phyloP scores from a whole-genome alignment of 805 yeast genomes.

The Komagataella kurtzmanii region DNA sequence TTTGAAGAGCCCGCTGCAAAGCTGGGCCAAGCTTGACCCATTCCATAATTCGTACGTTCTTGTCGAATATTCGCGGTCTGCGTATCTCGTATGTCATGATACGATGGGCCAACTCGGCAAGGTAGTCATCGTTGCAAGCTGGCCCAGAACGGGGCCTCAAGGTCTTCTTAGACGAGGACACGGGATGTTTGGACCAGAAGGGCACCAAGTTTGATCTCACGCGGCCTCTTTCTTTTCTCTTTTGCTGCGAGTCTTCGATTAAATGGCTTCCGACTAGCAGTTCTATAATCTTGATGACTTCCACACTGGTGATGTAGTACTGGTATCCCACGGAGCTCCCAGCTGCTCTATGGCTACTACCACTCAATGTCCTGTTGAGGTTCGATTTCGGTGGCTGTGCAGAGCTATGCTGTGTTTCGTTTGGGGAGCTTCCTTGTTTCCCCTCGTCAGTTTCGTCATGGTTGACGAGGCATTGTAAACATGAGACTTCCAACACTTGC shows the following conservation, averaged over 20 bases:
- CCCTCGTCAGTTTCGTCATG: slow-evolving; percentile 13
- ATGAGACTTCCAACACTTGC: slow-evolving; percentile 45
- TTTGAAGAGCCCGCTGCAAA: slow-evolving; percentile 47
- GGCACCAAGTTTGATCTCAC: slow-evolving; percentile 54
- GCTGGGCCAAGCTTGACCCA: slow-evolving; percentile 53
- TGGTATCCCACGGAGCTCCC: slow-evolving; percentile 8
- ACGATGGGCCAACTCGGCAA: slow-evolving; percentile 45
- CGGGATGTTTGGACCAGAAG: slow-evolving; percentile 51
- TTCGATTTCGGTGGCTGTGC: neutral
- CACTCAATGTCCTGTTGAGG: slow-evolving; percentile 1
- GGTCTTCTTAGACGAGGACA: slow-evolving; percentile 25
- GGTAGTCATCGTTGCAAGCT: slow-evolving; percentile 15
- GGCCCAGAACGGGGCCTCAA: slow-evolving; percentile 5
- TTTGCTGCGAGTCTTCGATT: slow-evolving; percentile 29
- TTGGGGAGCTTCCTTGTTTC: slow-evolving; percentile 5
- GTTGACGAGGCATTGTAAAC: slow-evolving; percentile 32
- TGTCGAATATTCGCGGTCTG: slow-evolving; percentile 58
- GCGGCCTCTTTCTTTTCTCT: slow-evolving; percentile 53
- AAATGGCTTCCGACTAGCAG: slow-evolving; percentile 36
- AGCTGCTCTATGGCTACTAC: slow-evolving; percentile 1
- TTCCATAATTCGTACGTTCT: slow-evolving; percentile 47
- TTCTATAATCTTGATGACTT: slow-evolving; percentile 54
- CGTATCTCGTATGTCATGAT: slow-evolving; percentile 50
- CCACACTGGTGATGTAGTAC: slow-evolving; percentile 51
- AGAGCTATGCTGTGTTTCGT: neutral